These are phyloP conservation scores for Grifola frondosa DNA, from an alignment of 1,284 basidiomycete genomes.

Conservation along the genomic window DNA sequence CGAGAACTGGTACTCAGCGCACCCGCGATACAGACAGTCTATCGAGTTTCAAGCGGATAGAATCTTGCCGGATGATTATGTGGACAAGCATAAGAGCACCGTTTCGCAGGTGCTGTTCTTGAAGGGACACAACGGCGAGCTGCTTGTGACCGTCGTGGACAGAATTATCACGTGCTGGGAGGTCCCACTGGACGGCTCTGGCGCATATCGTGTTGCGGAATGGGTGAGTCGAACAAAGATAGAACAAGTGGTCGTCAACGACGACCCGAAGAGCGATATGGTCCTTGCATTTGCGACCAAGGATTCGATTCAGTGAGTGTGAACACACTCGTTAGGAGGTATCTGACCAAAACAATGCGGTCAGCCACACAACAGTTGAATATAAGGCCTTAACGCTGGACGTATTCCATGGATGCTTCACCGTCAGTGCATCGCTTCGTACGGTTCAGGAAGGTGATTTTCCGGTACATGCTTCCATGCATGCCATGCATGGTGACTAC, in stretches of 20 bases:
- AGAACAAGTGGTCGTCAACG: conserved; percentile 32
- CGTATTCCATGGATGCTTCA: conserved; percentile 30
- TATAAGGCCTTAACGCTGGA: conserved; percentile 26
- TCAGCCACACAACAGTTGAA: conserved; percentile 9
- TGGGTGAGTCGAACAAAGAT: conserved; percentile 21
- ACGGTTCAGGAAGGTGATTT: no score
- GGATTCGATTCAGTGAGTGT: conserved; percentile 20
- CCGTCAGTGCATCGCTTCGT: conserved; percentile 16
- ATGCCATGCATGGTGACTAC: conserved; percentile 26
- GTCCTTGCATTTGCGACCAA: conserved; percentile 27
- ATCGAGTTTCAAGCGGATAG: conserved; percentile 28
- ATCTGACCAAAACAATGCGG: background rate
- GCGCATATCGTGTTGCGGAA: conserved; percentile 34
- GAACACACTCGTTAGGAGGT: no score
- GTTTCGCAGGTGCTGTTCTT: conserved; percentile 34
- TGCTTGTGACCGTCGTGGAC: conserved; percentile 31
- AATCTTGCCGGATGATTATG: conserved; percentile 14
- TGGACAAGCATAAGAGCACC: conserved; percentile 14
- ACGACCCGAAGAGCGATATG: conserved; percentile 30
- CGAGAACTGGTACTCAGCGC: conserved; percentile 36
- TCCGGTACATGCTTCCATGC: conserved; percentile 25
- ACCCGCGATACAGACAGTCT: conserved; percentile 24
- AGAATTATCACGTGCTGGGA: conserved; percentile 36
- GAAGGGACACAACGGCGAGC: conserved; percentile 34
- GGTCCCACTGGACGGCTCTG: conserved; percentile 34